Base-by-base conservation (phyloP, 2,329 filamentous ascomycete genomes). In the Didymella pinodella region DNA sequence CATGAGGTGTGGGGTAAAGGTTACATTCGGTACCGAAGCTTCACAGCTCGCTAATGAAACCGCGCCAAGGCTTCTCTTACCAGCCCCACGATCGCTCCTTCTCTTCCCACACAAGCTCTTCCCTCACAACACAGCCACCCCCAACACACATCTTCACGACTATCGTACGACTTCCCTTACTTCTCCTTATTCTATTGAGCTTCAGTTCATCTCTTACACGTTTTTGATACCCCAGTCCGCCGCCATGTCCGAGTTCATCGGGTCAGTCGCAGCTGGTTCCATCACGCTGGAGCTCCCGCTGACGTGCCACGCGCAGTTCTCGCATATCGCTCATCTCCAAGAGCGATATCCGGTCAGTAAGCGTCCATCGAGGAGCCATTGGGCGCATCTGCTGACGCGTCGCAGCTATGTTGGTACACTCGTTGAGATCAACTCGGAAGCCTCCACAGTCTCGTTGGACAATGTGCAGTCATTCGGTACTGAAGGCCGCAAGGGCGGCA, bases 391-490 rank as follows among this genome's bases (percentile, higher is more conserved):
- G 51, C 62, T 71, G 56, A 70, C 68, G 38, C 43, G 36, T 54
- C 54, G 61, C 74, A 97, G 93, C 80, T 98, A 98, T 82, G 92
- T 96, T 75, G 95, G 95, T 68, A 94, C 91, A 54, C 88, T 99
- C 51, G 93, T 97, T 81, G 92, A 97, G 79, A 99, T 99, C 86
- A 97, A 97, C 80, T 96, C 94, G 63, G 93, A 97, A 79, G 91
- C 92, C 70, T 96, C 94, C 46, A 98, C 95, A 65, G 96, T 99
- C 73, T 96, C 95, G 41, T 88, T 99, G 65, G 93, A 99, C 77
- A 94, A 97, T 86, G 95, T 99, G 77, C 87, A 89, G 64, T 98
- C 94, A 3, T 96, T 90, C 75, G 95, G 95, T 69, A 97, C 95
- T 29, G 95, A 99, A 82, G 93, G 93, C 56, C 91, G 95, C 65